Percentiles rank a stretch among this genome's conserved stretches.
Conservation (phyloP, 1,139 yeast species). For the Pichia sp. region DNA sequence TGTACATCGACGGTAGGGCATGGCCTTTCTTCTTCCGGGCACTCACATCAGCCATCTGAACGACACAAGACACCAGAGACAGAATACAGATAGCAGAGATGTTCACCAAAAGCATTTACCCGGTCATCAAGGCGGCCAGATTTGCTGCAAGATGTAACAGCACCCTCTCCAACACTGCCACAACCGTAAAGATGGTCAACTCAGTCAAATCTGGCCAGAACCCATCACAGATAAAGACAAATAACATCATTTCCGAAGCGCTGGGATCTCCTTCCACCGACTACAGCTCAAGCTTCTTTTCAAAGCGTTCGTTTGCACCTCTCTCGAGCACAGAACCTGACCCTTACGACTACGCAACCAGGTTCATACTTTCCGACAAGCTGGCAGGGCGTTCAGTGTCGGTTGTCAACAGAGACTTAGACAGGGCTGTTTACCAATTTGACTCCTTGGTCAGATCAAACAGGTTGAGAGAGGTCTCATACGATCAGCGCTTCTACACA, state of each 20-base stretch:
- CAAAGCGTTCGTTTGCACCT: slow-evolving; percentile 6
- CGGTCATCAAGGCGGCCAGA: neutral
- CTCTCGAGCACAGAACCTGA: slow-evolving; percentile 11
- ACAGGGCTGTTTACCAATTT: slow-evolving; percentile 35
- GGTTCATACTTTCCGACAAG: slow-evolving; percentile 37
- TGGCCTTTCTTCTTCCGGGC: no score
- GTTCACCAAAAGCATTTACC: neutral
- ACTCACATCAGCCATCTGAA: no score
- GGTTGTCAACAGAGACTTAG: slow-evolving; percentile 34
- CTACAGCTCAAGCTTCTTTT: slow-evolving; percentile 1
- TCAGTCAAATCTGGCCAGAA: slow-evolving; percentile 4
- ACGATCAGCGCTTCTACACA: slow-evolving; percentile 40
- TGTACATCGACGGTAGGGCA: no score
- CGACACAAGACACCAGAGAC: neutral
- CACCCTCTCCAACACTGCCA: slow-evolving; percentile 8
- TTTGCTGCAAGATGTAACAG: slow-evolving; percentile 7
- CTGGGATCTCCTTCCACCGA: neutral
- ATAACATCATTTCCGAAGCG: slow-evolving; percentile 6
- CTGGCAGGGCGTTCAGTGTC: slow-evolving; percentile 43
- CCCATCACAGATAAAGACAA: slow-evolving; percentile 1
- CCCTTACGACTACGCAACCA: slow-evolving; percentile 29
- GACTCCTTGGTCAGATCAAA: slow-evolving; percentile 35
- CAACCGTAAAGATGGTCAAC: slow-evolving; percentile 5
- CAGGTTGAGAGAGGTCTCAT: slow-evolving; percentile 35
- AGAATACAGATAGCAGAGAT: neutral